Evolutionary conservation across 2,329 filamentous ascomycete genomes (phyloP).

Genomic region (Monilinia polystroma): DNA sequence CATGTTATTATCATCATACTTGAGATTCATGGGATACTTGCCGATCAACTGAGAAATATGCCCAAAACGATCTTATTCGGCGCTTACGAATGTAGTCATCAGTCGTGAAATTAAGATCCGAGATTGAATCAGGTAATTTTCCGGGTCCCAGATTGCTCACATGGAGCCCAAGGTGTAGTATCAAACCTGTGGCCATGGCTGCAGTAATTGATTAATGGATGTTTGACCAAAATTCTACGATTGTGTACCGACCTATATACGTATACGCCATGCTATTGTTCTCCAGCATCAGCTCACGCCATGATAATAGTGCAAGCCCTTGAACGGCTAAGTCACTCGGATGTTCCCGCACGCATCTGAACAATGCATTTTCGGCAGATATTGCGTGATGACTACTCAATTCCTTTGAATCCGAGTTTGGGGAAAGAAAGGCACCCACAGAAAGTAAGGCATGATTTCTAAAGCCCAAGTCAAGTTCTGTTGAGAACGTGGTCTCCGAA

Average conservation of each 20-base stretch:
- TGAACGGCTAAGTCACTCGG: conserved; percentile 10
- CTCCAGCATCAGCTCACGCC: conserved; percentile 14
- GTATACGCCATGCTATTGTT: conserved; percentile 13
- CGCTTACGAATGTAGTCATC: conserved; percentile 9
- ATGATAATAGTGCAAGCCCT: conserved; percentile 9
- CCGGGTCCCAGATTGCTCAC: not conserved
- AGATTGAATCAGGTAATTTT: not conserved
- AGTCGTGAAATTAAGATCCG: no score
- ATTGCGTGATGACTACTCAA: conserved; percentile 7
- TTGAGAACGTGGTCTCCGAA: not conserved
- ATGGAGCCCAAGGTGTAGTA: conserved; percentile 9
- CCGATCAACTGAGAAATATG: conserved; percentile 29
- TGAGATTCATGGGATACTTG: not conserved
- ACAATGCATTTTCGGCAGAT: not conserved
- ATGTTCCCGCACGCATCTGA: not conserved
- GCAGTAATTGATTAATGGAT: not conserved
- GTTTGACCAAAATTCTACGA: not conserved
- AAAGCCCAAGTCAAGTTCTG: not conserved
- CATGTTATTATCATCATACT: not conserved
- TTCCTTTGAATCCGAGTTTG: not conserved
- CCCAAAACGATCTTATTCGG: conserved; percentile 27
- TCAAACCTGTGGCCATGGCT: conserved; percentile 10
- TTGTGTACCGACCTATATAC: conserved; percentile 2
- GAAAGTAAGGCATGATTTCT: conserved; percentile 7
- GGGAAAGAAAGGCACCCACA: conserved; percentile 9